phyloP scores from a whole-genome alignment of 176 grass and related monocot species.

The Paspalum notatum region DNA sequence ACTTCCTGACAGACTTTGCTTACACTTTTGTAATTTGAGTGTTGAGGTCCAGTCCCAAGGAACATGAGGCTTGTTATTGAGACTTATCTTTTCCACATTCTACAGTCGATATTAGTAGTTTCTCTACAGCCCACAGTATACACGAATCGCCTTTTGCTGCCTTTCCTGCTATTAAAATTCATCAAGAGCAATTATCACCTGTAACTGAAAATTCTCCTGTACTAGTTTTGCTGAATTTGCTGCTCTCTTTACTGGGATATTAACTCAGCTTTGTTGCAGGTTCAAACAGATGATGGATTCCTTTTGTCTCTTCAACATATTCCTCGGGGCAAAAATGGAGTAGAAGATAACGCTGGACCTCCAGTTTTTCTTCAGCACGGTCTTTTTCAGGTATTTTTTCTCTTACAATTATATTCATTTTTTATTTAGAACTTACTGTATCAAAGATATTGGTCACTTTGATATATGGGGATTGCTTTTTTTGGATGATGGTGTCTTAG shows the following conservation, averaged over 20 bases:
- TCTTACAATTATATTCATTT: neutral
- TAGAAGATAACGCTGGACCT: constrained; percentile 49
- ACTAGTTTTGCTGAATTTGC: neutral
- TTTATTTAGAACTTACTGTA: neutral
- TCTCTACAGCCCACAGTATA: too few species aligned
- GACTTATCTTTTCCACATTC: too few species aligned
- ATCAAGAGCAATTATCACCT: neutral
- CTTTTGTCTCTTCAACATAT: constrained; percentile 84
- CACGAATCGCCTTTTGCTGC: neutral
- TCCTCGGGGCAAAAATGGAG: constrained; percentile 61
- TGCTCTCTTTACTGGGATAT: constrained; percentile 25
- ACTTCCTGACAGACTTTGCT: neutral
- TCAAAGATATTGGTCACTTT: neutral
- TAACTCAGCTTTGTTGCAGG: constrained; percentile 44
- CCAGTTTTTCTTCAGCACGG: constrained; percentile 96
- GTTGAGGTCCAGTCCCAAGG: constrained; percentile 8
- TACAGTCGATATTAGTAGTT: too few species aligned
- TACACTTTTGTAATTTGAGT: neutral
- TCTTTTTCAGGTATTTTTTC: constrained; percentile 86
- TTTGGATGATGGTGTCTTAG: constrained; percentile 19
- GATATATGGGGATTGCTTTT: constrained; percentile 24
- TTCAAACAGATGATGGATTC: constrained; percentile 85
- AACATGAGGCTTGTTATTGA: neutral
- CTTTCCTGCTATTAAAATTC: too few species aligned
- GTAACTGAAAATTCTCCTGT: neutral